phyloP scores from a whole-genome alignment of 2,329 filamentous ascomycete genomes.

The Lasiodiplodia gonubiensis region DNA sequence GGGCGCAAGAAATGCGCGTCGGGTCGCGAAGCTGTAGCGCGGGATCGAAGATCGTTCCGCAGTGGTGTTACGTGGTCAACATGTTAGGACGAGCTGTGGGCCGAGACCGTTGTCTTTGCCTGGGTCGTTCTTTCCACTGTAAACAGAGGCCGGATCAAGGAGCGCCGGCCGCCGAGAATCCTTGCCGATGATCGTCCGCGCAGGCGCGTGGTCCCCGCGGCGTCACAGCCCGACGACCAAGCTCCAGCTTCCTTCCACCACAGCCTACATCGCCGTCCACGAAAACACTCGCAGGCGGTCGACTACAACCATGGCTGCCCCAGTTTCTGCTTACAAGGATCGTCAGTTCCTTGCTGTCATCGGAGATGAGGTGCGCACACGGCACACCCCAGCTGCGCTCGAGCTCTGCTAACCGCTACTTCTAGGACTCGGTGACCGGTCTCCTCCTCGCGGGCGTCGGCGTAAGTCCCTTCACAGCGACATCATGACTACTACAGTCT shows the following conservation, averaged over 20 bases:
- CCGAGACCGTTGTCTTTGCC: constrained; percentile 22
- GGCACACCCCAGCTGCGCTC: constrained; percentile 31
- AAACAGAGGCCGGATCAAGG: constrained; percentile 1
- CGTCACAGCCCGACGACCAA: constrained; percentile 26
- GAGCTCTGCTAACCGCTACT: constrained; percentile 16
- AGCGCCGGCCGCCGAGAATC: not conserved
- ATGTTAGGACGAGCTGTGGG: not conserved
- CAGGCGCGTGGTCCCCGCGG: constrained; percentile 13
- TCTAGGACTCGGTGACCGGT: constrained; percentile 91
- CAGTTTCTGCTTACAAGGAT: constrained; percentile 70
- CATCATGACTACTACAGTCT: not conserved
- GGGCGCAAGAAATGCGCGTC: not conserved
- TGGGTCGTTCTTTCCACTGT: constrained; percentile 2
- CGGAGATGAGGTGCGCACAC: constrained; percentile 79
- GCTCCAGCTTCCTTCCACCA: constrained; percentile 21
- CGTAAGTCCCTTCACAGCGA: constrained; percentile 58
- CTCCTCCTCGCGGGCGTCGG: constrained; percentile 94
- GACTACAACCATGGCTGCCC: constrained; percentile 60
- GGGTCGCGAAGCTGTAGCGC: constrained; percentile 7
- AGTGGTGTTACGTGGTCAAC: not conserved
- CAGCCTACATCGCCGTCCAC: constrained; percentile 20
- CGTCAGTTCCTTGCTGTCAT: constrained; percentile 97
- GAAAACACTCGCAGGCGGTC: constrained; percentile 1
- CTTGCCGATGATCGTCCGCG: constrained; percentile 1
- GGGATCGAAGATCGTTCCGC: too few relatives aligned